phyloP scores from a whole-genome alignment of 2,329 filamentous ascomycete species.

The Paradendryphiella salina region DNA sequence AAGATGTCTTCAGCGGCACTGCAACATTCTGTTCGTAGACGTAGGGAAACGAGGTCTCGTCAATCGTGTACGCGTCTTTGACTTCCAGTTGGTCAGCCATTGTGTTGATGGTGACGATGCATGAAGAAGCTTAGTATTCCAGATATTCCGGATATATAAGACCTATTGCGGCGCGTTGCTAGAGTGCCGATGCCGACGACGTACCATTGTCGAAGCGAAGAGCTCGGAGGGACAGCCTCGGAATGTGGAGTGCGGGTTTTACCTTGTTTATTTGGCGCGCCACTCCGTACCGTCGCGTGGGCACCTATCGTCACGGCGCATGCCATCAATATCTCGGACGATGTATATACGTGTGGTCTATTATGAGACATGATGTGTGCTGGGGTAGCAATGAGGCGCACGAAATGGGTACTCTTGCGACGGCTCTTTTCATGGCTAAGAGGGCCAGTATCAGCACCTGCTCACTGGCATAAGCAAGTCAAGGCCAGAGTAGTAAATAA shows the following conservation, averaged over 20 bases:
- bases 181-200: conserved; percentile 10
- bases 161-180: conserved; percentile 11
- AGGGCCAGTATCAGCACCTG: no score
- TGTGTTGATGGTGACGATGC: conserved; percentile 1
- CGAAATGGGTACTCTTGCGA: no score
- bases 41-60: conserved; percentile 49
- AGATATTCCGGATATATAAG: conserved; percentile 24
- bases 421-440: no score
- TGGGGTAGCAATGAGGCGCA: no score
- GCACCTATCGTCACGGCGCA: background rate
- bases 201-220: conserved; percentile 4
- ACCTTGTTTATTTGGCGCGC: background rate
- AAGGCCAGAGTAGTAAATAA: no score
- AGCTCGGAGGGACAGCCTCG: conserved; percentile 17
- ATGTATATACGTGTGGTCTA: no score
- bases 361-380: no score
- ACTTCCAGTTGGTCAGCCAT: conserved; percentile 38
- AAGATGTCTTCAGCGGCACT: conserved; percentile 48
- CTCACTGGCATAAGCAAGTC: no score
- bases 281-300: background rate
- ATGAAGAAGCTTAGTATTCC: background rate
- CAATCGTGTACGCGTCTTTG: conserved; percentile 40
- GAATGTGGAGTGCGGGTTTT: conserved; percentile 24
- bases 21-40: conserved; percentile 57
- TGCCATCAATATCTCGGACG: background rate